A percentile compares a stretch with the other conserved stretches of the same genome.
These are phyloP conservation scores for Dactylellina sp. DNA, from an alignment of 2,329 filamentous ascomycete species.

Conservation along the genomic window DNA sequence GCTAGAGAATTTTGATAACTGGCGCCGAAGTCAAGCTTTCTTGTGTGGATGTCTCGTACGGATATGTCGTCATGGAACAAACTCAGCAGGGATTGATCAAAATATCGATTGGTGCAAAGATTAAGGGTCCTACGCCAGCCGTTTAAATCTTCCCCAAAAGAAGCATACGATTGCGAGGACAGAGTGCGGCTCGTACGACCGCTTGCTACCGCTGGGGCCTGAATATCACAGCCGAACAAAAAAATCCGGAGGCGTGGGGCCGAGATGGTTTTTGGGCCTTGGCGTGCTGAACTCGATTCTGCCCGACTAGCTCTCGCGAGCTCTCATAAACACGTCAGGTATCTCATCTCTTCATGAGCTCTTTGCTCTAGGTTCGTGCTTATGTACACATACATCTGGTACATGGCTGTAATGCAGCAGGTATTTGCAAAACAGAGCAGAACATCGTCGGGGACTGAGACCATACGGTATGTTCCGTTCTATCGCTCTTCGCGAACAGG, in stretches of 20 bases:
- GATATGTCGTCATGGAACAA: conserved; percentile 43
- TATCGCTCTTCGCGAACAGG: neutral
- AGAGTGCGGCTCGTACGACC: conserved; percentile 46
- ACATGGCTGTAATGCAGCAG: conserved; percentile 27
- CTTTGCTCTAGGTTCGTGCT: conserved; percentile 3
- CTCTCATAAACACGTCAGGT: conserved; percentile 15
- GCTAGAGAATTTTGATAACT: conserved; percentile 18
- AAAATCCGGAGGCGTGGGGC: conserved; percentile 17
- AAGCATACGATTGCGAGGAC: conserved; percentile 30
- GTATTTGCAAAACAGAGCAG: conserved; percentile 1
- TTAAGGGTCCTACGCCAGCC: conserved; percentile 40
- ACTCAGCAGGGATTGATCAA: conserved; percentile 6
- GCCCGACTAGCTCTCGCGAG: conserved; percentile 13
- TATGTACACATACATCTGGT: conserved; percentile 30
- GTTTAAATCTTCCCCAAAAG: conserved; percentile 34
- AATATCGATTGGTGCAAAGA: conserved; percentile 13
- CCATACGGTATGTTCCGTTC: neutral
- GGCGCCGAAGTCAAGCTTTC: conserved; percentile 29
- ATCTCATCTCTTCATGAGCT: neutral
- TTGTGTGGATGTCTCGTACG: conserved; percentile 20
- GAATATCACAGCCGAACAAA: neutral
- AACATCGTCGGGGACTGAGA: neutral
- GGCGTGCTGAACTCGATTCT: conserved; percentile 6
- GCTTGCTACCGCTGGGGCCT: neutral
- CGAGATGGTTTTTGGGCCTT: conserved; percentile 1